phyloP scores from a whole-genome alignment of 2,329 filamentous ascomycete genomes.

The Capronia epimyces region DNA sequence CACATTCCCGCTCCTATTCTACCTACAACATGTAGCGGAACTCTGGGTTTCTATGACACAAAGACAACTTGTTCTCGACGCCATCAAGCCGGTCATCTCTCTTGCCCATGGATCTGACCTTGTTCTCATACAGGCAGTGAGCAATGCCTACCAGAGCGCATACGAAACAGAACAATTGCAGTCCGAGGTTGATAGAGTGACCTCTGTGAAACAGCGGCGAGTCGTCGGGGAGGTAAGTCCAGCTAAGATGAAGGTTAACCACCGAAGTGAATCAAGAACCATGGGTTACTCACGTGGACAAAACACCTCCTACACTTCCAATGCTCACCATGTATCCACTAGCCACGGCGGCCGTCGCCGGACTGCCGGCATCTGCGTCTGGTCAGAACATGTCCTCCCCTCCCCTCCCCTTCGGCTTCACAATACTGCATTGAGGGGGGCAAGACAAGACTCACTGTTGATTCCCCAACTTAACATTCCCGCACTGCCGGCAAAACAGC shows the following conservation, averaged over 20 bases:
- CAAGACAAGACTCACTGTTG: constrained; percentile 56
- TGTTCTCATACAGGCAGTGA: constrained; percentile 32
- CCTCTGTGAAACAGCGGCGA: constrained; percentile 49
- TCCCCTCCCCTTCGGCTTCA: too few relatives aligned
- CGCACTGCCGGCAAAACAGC: constrained; percentile 82
- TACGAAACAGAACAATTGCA: constrained; percentile 12
- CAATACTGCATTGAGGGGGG: too few relatives aligned
- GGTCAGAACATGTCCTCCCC: too few relatives aligned
- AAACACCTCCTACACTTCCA: constrained; percentile 72
- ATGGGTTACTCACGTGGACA: constrained; percentile 66
- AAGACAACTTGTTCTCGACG: constrained; percentile 27
- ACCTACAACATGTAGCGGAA: constrained; percentile 11
- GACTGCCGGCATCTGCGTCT: constrained; percentile 34
- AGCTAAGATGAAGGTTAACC: constrained; percentile 1
- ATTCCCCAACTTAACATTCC: constrained; percentile 78
- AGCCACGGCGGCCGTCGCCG: constrained; percentile 53
- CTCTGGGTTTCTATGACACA: constrained; percentile 33
- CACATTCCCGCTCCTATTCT: too few relatives aligned
- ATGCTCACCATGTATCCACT: constrained; percentile 73
- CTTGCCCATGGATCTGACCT: constrained; percentile 28
- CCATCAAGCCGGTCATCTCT: constrained; percentile 35
- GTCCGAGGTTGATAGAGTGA: constrained; percentile 47
- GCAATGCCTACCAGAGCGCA: constrained; percentile 16
- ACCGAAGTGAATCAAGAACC: too few relatives aligned
- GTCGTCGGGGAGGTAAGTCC: constrained; percentile 34